phyloP scores from a whole-genome alignment of 805 yeast genomes.

The Maudiozyma pseudohumilis region DNA sequence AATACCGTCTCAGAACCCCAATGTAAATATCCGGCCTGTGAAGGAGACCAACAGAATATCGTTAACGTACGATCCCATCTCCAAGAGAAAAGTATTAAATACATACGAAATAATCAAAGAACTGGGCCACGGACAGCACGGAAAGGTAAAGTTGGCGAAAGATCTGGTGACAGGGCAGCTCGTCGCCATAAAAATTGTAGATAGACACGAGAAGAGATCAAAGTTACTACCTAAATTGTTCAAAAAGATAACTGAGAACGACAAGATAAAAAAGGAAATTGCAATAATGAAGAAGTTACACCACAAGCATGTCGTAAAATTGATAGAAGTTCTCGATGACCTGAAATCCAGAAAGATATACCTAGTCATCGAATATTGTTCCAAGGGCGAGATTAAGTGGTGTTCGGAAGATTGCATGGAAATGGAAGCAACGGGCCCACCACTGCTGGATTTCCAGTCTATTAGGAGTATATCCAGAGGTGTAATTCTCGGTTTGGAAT shows the following conservation, averaged over 20 bases:
- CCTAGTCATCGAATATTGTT: constrained; percentile 80
- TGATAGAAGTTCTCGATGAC: constrained; percentile 86
- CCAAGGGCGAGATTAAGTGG: constrained; percentile 90
- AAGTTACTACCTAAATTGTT: constrained; percentile 7
- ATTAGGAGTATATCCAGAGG: constrained; percentile 71
- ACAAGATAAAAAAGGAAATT: constrained; percentile 74
- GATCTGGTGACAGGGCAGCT: constrained; percentile 52
- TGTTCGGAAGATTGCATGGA: constrained; percentile 33
- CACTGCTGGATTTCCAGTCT: constrained; percentile 57
- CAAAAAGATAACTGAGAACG: constrained; percentile 45
- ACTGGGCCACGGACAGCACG: constrained; percentile 95
- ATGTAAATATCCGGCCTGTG: constrained; percentile 32
- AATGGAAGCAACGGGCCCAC: constrained; percentile 40
- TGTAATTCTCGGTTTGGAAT: constrained; percentile 81
- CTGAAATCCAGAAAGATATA: constrained; percentile 74
- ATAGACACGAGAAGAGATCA: constrained; percentile 42
- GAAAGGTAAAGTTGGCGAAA: constrained; percentile 86
- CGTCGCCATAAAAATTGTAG: constrained; percentile 90
- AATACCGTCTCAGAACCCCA: constrained; percentile 2
- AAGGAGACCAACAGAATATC: constrained; percentile 77
- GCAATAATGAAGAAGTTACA: constrained; percentile 90
- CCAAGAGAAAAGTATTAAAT: constrained; percentile 72
- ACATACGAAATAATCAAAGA: constrained; percentile 83
- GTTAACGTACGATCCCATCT: constrained; percentile 82
- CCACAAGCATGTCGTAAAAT: constrained; percentile 84